These are phyloP conservation scores for Naganishia sp. DNA, from an alignment of 1,284 basidiomycete genomes.

Conservation along the genomic window DNA sequence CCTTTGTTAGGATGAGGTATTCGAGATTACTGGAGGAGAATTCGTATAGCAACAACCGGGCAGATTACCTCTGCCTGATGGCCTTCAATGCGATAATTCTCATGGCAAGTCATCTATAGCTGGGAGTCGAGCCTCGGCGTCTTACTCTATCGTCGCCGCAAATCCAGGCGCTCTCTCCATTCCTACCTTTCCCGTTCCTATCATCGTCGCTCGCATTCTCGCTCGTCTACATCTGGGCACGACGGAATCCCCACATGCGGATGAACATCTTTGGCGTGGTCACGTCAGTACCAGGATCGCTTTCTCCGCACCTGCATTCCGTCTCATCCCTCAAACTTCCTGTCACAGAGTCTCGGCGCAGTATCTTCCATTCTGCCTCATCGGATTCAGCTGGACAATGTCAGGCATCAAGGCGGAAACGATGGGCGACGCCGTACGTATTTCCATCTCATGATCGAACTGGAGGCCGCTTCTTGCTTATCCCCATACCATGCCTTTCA, in stretches of 20 bases:
- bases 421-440: constrained; percentile 70
- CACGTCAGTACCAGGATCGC: constrained; percentile 56
- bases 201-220: constrained; percentile 71
- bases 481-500: constrained; percentile 42
- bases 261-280: constrained; percentile 92
- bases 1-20: constrained; percentile 81
- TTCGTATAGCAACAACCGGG: constrained; percentile 82
- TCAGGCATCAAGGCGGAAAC: constrained; percentile 84
- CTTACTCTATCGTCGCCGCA: background rate
- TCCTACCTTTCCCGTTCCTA: constrained; percentile 83
- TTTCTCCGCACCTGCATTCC: background rate
- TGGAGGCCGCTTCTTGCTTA: constrained; percentile 21
- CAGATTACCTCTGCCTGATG: constrained; percentile 93
- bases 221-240: constrained; percentile 94
- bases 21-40: constrained; percentile 94
- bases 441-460: background rate
- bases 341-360: constrained; percentile 76
- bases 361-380: constrained; percentile 68
- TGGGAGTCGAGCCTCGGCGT: no score
- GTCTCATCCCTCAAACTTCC: background rate
- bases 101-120: constrained; percentile 60
- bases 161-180: constrained; percentile 73
- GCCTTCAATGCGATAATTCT: constrained; percentile 77
- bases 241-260: constrained; percentile 89
- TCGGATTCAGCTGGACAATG: constrained; percentile 65